These are phyloP conservation scores for Penicillium fimorum DNA, from an alignment of 495 filamentous ascomycete species.

Conservation along the genomic window DNA sequence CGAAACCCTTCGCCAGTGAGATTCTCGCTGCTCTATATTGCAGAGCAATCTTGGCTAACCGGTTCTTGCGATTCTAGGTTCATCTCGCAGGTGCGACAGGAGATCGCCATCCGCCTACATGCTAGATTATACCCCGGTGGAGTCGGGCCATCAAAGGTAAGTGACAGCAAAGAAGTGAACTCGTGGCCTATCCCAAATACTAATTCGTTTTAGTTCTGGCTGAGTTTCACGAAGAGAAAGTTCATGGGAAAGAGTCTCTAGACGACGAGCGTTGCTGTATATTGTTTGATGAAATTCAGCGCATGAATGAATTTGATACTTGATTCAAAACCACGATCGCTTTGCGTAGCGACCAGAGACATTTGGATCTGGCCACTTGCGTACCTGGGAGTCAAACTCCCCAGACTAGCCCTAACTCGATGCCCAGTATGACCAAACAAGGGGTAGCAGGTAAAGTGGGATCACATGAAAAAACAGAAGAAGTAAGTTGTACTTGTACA, in stretches of 20 bases:
- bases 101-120: constrained; percentile 77
- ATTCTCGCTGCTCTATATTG: not conserved
- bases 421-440: not conserved
- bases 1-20: constrained; percentile 74
- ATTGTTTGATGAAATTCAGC: constrained; percentile 36
- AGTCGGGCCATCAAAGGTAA: constrained; percentile 78
- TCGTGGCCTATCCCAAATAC: not conserved
- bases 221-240: constrained; percentile 97
- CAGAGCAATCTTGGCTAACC: constrained; percentile 9
- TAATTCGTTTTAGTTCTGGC: constrained; percentile 69
- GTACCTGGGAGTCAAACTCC: not conserved
- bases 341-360: constrained; percentile 6
- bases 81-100: constrained; percentile 87
- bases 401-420: not conserved
- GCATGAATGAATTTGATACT: constrained; percentile 29
- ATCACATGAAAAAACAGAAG: not conserved
- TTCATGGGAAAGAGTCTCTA: constrained; percentile 96
- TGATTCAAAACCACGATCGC: constrained; percentile 12
- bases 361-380: not conserved
- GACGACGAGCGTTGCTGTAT: constrained; percentile 25
- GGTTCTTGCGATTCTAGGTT: constrained; percentile 44
- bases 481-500: constrained; percentile 4
- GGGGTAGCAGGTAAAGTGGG: not conserved
- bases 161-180: constrained; percentile 11
- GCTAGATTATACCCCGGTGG: constrained; percentile 84